Evolutionary conservation across 1,284 basidiomycete genomes (phyloP).

Genomic region (Golubevia pallescens): DNA sequence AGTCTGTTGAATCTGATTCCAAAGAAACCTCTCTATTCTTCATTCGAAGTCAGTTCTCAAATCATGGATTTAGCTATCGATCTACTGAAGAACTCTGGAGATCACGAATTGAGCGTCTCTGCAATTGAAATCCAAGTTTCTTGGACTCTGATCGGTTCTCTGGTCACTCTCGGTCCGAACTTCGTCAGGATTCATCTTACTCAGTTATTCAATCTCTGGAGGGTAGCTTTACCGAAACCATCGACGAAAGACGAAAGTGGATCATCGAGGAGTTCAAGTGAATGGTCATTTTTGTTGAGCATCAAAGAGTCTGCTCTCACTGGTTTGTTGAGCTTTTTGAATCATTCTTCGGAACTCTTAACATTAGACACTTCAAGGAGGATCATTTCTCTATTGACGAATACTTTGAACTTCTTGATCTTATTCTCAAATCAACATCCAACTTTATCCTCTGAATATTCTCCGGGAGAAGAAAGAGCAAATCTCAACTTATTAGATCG

Average conservation of each 20-base stretch:
- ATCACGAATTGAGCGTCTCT: constrained; percentile 84
- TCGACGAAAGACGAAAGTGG: constrained; percentile 87
- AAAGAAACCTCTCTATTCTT: constrained; percentile 87
- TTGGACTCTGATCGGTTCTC: constrained; percentile 87
- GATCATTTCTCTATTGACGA: constrained; percentile 82
- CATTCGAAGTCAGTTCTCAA: constrained; percentile 88
- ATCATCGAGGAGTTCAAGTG: constrained; percentile 73
- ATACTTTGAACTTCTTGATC: constrained; percentile 87
- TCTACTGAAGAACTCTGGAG: constrained; percentile 85
- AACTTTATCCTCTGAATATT: constrained; percentile 39
- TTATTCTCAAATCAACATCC: constrained; percentile 67
- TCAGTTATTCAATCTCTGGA: constrained; percentile 91
- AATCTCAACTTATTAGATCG: constrained; percentile 75
- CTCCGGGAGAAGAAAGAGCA: constrained; percentile 63
- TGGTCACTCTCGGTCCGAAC: constrained; percentile 91
- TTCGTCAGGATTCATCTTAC: constrained; percentile 91
- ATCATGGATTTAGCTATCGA: constrained; percentile 89
- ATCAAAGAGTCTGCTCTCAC: constrained; percentile 89
- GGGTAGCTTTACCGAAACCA: constrained; percentile 93
- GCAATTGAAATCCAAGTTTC: constrained; percentile 88
- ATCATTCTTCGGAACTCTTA: constrained; percentile 75
- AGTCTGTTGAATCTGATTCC: constrained; percentile 85
- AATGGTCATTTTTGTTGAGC: constrained; percentile 90
- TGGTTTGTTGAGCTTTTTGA: constrained; percentile 84
- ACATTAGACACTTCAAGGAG: constrained; percentile 89